Conservation (phyloP, 305 asterid species). For the Vinca major region DNA sequence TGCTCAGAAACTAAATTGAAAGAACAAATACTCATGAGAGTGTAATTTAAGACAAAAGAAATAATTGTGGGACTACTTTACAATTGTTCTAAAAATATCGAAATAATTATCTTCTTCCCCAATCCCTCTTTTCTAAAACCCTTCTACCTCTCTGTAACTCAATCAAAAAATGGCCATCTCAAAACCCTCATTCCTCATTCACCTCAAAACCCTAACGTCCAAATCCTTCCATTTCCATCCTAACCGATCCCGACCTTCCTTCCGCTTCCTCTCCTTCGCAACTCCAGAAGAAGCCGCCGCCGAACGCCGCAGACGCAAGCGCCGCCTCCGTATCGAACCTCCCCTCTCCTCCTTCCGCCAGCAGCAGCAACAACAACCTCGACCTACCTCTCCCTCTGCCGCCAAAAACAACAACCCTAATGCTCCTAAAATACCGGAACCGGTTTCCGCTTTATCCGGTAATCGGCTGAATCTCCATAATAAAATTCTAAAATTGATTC, state of each 20-base stretch:
- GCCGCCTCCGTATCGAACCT: conserved; percentile 83
- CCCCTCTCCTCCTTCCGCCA: conserved; percentile 67
- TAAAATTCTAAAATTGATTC: conserved; percentile 57
- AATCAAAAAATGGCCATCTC: conserved; percentile 52
- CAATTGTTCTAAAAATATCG: no score
- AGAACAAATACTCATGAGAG: no score
- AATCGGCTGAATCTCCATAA: conserved; percentile 68
- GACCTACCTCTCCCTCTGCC: conserved; percentile 34
- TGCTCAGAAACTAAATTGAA: no score
- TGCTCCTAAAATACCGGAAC: conserved; percentile 86
- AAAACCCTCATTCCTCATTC: conserved; percentile 44
- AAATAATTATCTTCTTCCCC: background rate
- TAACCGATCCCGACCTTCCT: conserved; percentile 30
- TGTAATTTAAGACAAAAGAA: no score
- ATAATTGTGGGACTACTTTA: no score
- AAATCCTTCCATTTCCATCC: conserved; percentile 15
- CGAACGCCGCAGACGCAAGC: conserved; percentile 81
- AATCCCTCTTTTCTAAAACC: conserved; percentile 9
- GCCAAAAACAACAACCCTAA: conserved; percentile 62
- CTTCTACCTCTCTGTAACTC: background rate
- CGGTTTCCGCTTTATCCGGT: conserved; percentile 58
- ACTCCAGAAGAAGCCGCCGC: conserved; percentile 97
- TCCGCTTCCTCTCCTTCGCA: conserved; percentile 76
- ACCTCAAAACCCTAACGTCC: conserved; percentile 40
- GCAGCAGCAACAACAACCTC: conserved; percentile 39